Percentiles rank a stretch among this genome's conserved stretches.
These are phyloP conservation scores for Primulina tabacum DNA, from an alignment of 257 asterid species.

Conservation along the genomic window DNA sequence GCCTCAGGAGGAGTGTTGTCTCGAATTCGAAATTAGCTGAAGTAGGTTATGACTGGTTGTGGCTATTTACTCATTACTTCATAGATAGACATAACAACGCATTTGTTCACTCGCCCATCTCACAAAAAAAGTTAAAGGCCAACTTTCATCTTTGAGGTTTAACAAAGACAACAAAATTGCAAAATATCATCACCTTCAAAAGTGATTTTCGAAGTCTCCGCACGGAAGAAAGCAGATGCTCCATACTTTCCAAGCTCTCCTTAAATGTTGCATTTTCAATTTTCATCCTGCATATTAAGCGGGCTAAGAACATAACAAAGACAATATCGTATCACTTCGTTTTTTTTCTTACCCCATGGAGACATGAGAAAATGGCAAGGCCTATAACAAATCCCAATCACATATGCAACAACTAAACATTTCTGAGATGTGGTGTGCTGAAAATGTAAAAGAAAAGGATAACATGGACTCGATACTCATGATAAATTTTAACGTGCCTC, in stretches of 20 bases:
- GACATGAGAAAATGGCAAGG: not conserved
- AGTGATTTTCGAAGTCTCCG: conserved; percentile 71
- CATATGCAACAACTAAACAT: conserved; percentile 4
- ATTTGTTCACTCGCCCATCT: not conserved
- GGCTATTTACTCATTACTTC: not conserved
- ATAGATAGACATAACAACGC: no score
- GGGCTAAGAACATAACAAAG: conserved; percentile 4
- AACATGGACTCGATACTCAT: not conserved
- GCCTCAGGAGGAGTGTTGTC: no score
- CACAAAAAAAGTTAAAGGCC: no score
- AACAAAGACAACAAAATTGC: not conserved
- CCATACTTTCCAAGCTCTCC: conserved; percentile 95
- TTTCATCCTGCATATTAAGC: conserved; percentile 61
- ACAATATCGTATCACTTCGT: not conserved
- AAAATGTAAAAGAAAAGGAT: conserved; percentile 2
- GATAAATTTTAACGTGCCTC: conserved; percentile 40
- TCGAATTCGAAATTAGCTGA: no score
- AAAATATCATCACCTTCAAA: conserved; percentile 48
- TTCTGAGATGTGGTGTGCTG: not conserved
- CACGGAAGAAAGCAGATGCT: conserved; percentile 75
- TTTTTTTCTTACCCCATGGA: not conserved
- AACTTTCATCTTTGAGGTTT: not conserved
- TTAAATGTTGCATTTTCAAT: conserved; percentile 89
- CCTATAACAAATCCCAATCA: not conserved
- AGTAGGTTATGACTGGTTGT: no score